These are phyloP conservation scores for Gryganskiella cystojenkinii DNA, from an alignment of 192 early-diverging fungal genomes.

Conservation along the genomic window DNA sequence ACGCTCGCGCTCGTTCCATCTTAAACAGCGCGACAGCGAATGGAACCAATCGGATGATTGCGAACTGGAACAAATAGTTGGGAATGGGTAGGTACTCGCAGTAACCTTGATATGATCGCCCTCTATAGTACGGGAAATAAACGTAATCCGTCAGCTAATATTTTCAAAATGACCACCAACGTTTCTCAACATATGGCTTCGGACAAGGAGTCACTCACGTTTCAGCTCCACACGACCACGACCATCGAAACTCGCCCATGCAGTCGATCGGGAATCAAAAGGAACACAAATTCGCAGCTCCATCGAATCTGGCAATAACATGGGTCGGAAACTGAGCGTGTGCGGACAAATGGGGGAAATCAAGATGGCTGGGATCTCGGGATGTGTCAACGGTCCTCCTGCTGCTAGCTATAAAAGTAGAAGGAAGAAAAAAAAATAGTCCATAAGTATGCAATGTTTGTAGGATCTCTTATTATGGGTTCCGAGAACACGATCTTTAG, in stretches of 20 bases:
- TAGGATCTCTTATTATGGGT: neutral
- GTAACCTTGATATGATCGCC: conserved; percentile 92
- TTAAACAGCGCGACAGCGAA: conserved; percentile 82
- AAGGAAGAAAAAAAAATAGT: neutral
- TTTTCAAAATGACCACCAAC: neutral
- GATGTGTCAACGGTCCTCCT: conserved; percentile 95
- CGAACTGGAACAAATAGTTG: conserved; percentile 82
- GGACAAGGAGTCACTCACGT: conserved; percentile 50
- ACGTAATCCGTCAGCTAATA: neutral
- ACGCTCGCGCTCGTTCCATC: conserved; percentile 93
- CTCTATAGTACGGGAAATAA: conserved; percentile 37
- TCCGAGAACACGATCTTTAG: neutral
- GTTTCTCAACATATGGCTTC: neutral
- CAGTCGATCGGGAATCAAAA: conserved; percentile 83
- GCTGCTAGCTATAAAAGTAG: conserved; percentile 78
- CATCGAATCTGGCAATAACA: conserved; percentile 93
- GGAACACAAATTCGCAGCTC: conserved; percentile 90
- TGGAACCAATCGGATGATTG: conserved; percentile 93
- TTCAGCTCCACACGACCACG: conserved; percentile 89
- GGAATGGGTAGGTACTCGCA: conserved; percentile 87
- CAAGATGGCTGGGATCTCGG: conserved; percentile 91
- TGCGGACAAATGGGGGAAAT: conserved; percentile 96
- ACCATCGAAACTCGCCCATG: conserved; percentile 97
- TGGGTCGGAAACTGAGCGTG: conserved; percentile 95
- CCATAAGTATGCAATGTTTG: neutral